Evolutionary conservation across 257 asterid genomes (phyloP).

Genomic region (Cynanchum wilfordii): DNA sequence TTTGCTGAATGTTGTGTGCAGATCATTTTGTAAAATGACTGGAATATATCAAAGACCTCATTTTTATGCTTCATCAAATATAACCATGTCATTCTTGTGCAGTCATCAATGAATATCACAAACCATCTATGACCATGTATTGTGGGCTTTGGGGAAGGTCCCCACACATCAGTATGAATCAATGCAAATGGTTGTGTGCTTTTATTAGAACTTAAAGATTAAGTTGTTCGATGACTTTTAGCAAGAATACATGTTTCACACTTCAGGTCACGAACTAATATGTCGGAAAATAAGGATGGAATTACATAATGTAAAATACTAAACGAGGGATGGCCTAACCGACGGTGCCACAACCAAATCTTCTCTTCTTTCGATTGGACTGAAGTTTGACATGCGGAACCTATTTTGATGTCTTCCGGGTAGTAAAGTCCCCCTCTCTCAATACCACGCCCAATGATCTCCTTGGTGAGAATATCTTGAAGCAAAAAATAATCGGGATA

Average conservation of each 20-base stretch:
- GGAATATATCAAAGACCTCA: background rate
- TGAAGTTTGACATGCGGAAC: too few relatives aligned
- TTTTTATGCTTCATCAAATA: too few relatives aligned
- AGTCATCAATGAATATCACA: background rate
- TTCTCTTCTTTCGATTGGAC: background rate
- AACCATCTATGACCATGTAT: background rate
- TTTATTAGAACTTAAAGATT: too few relatives aligned
- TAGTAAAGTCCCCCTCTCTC: background rate
- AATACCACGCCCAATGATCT: background rate
- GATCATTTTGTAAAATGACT: background rate
- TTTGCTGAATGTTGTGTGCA: background rate
- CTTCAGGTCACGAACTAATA: too few relatives aligned
- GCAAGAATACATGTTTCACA: background rate
- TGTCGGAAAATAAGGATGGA: background rate
- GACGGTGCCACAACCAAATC: background rate
- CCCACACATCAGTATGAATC: background rate
- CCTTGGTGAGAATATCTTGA: background rate
- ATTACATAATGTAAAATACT: background rate
- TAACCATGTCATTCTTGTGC: background rate
- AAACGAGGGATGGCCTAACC: background rate
- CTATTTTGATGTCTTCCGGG: background rate
- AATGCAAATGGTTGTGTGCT: background rate
- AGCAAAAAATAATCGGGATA: background rate
- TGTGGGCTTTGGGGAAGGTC: background rate
- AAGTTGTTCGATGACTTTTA: background rate